Conservation (phyloP, 768 basidiomycete species). For the Exsudoporus frostii region DNA sequence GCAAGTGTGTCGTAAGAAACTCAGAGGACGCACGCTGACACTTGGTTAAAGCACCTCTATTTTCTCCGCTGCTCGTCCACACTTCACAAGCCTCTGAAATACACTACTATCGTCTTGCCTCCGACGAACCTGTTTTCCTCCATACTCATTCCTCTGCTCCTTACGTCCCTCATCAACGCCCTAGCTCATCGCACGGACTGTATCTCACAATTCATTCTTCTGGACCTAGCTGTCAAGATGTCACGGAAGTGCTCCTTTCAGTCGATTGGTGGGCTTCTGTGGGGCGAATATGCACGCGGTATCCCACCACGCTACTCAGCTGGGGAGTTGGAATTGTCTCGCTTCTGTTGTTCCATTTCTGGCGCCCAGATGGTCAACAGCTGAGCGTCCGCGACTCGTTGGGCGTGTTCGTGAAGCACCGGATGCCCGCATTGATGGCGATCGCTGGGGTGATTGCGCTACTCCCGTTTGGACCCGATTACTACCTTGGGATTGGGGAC, state of each 20-base stretch:
- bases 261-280: constrained; percentile 72
- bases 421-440: constrained; percentile 42
- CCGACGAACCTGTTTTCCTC: constrained; percentile 35
- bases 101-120: constrained; percentile 59
- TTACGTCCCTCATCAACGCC: constrained; percentile 40
- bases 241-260: constrained; percentile 42
- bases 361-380: constrained; percentile 35
- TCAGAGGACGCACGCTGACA: constrained; percentile 4
- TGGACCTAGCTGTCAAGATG: constrained; percentile 44
- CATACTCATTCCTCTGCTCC: constrained; percentile 72
- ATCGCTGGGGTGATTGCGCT: constrained; percentile 45
- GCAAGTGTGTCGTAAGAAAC: constrained; percentile 15
- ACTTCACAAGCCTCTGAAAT: constrained; percentile 57
- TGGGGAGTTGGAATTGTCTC: constrained; percentile 76
- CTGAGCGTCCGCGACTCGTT: constrained; percentile 53
- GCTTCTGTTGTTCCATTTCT: constrained; percentile 52
- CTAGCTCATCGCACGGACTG: constrained; percentile 35
- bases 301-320: constrained; percentile 63
- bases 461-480: constrained; percentile 53
- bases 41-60: constrained; percentile 41
- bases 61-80: constrained; percentile 68
- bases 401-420: constrained; percentile 36
- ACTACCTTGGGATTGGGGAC: constrained; percentile 60
- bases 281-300: constrained; percentile 70
- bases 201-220: constrained; percentile 60